Conservation (phyloP, 2,329 filamentous ascomycete species). For the Nothophoma quercina region DNA sequence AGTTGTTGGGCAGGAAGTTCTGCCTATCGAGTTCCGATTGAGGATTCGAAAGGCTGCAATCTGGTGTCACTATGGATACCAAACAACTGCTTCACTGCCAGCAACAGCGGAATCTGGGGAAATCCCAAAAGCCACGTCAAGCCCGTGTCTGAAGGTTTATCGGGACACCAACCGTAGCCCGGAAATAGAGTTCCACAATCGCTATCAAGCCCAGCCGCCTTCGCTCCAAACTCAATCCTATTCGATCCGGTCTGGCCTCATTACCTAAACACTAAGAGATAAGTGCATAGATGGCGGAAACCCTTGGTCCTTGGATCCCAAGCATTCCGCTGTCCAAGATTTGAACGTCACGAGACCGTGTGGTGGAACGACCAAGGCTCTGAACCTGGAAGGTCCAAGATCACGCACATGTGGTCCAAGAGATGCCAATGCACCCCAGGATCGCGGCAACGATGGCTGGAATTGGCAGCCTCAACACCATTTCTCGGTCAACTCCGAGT, state of each 20-base stretch:
- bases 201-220: background rate
- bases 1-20: background rate
- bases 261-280: conserved; percentile 14
- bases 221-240: background rate
- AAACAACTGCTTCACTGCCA: background rate
- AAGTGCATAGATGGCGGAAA: conserved; percentile 25
- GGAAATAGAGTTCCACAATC: conserved; percentile 7
- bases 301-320: conserved; percentile 32
- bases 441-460: background rate
- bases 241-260: conserved; percentile 7
- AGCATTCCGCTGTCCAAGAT: conserved; percentile 26
- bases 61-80: background rate
- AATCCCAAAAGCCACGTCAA: background rate
- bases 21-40: too few species aligned
- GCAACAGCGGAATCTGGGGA: conserved; percentile 1
- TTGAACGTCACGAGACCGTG: conserved; percentile 9
- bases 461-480: conserved; percentile 10
- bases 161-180: conserved; percentile 1
- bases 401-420: conserved; percentile 5
- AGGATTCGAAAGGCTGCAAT: background rate
- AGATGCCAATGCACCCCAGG: conserved; percentile 23
- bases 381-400: conserved; percentile 12
- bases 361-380: conserved; percentile 10
- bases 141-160: background rate
- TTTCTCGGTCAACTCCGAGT: background rate